Conservation (phyloP, 2,329 filamentous ascomycete species). For the Nemania abortiva region DNA sequence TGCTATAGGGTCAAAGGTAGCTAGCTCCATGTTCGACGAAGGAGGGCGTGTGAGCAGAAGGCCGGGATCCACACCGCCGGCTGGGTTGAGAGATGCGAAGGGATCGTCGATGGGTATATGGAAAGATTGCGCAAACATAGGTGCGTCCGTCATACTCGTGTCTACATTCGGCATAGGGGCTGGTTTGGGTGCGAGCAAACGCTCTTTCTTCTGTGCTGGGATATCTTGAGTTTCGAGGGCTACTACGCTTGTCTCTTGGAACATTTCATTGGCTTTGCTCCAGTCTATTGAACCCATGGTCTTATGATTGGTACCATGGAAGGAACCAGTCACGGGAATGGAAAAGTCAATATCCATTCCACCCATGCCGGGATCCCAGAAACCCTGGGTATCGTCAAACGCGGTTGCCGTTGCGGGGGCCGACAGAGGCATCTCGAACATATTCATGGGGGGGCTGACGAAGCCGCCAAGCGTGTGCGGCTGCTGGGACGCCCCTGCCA, state of each 20-base stretch:
- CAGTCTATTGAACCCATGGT: conserved; percentile 68
- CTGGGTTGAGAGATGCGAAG: conserved; percentile 60
- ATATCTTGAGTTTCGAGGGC: conserved; percentile 55
- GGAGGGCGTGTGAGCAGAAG: conserved; percentile 67
- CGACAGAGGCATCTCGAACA: conserved; percentile 72
- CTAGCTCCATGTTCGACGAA: conserved; percentile 60
- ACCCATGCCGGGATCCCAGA: conserved; percentile 70
- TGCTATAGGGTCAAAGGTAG: conserved; percentile 52
- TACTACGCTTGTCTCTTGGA: conserved; percentile 60
- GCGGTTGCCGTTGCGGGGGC: conserved; percentile 63
- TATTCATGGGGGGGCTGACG: conserved; percentile 62
- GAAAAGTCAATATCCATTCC: conserved; percentile 72
- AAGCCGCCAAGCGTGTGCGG: conserved; percentile 60
- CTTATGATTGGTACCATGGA: conserved; percentile 59
- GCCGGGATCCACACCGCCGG: conserved; percentile 68
- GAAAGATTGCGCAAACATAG: conserved; percentile 58
- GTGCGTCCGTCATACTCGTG: conserved; percentile 53
- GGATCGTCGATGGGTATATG: conserved; percentile 61
- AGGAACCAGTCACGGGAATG: conserved; percentile 58
- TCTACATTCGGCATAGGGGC: conserved; percentile 55
- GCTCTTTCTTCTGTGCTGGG: conserved; percentile 57
- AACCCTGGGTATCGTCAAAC: conserved; percentile 59
- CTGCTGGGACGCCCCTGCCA: conserved; percentile 61
- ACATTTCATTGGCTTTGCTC: conserved; percentile 67
- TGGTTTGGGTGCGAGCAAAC: conserved; percentile 65